Base-by-base conservation (phyloP, 2,329 filamentous ascomycete species). In the Diaporthe sp. region DNA sequence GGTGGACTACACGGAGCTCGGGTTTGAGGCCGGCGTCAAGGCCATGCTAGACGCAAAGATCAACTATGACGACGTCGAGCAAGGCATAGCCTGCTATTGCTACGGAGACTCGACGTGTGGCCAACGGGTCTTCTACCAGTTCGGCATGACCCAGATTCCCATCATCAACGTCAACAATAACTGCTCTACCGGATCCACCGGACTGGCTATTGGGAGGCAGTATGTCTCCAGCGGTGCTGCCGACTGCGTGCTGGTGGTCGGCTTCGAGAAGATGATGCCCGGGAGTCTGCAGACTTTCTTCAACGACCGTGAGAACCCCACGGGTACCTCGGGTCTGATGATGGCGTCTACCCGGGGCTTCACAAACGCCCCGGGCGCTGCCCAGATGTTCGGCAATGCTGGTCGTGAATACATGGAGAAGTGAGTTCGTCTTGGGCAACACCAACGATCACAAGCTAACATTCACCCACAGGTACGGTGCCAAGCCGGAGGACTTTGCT, bases 131-230 rank as follows among this genome's bases (percentile, higher is more conserved):
- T 98, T 98, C 86, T 98, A 98, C 86, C 96, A 98, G 86, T 98
- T 98, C 84, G 97, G 96, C 87, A 96, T 98, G 93, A 98, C 96
- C 57, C 89, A 93, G 81, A 98, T 98, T 80, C 96, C 96, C 80
- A 95, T 98, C 82, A 96, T 97, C 89, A 98, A 98, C 82, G 95
- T 98, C 82, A 98, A 98, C 90, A 98, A 98, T 89, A 98, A 98
- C 88, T 98, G 96, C 89, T 95, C 94, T 5, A 98, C 96, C 0
- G 97, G 96, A n/a, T 95, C 93, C 6, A 98, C 96, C 0, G 97
- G 96, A 12, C 87, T 98, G 74, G 92, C 92, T 82, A 93, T 98
- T 89, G 97, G 90, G 2, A 89, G 95, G 45, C 95, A 92, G 71
- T 89, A 97, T 82, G 92, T 98, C 79, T 89, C 91, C 9, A 89